Evolutionary conservation across 805 yeast genomes (phyloP), one percentile per base, ranked within the genome.

Genomic region (Nakazawaea ernobii): DNA sequence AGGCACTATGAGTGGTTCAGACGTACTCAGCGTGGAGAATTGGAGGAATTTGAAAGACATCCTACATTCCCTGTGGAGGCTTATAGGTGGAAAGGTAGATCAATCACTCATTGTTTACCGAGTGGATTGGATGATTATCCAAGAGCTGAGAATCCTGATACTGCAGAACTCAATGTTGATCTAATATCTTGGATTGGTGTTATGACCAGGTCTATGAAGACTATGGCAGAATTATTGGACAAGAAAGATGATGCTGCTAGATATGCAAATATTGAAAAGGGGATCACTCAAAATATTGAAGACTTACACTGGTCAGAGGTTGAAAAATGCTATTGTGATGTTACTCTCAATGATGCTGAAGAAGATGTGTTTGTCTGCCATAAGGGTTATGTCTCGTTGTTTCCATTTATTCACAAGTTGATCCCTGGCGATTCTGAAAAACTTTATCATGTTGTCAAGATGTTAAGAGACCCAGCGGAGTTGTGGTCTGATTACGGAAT

Each of bases 121-220:
- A 84, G 95, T 63, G 99, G 99, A 0, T 63, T 94, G 33, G 99
- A 94, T 64, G 99, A 94, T 60, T 94, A 91, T 59, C 99, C 99
- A 32, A 77, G 99, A 52, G 84, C 90, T 1, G 68, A 70, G 27
- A 79, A 77, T 6, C 92, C 95, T 2, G 96, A 89, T 62, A 73
- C 82, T 36, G 95, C 95, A 1, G 99, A 94, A 65, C 70, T 94
- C 42, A 86, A 94, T 57, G 94, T 94, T 30, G 99, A 94, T 60
- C 70, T 92, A 48, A 67, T 92, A 42, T 75, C 95, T 5, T 94
- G 99, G 99, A 79, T 94, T 50, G 98, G 96, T 13, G 83, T 86
- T 6, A 89, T 92, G 95, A 79, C 97, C 0, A 75, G 82, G 53
- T 79, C 96, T 0, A 82, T 94, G 82, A 77, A 77, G 54, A 73